These are phyloP conservation scores for Akanthomyces dipterigenus DNA, from an alignment of 2,329 filamentous ascomycete genomes.

Conservation along the genomic window DNA sequence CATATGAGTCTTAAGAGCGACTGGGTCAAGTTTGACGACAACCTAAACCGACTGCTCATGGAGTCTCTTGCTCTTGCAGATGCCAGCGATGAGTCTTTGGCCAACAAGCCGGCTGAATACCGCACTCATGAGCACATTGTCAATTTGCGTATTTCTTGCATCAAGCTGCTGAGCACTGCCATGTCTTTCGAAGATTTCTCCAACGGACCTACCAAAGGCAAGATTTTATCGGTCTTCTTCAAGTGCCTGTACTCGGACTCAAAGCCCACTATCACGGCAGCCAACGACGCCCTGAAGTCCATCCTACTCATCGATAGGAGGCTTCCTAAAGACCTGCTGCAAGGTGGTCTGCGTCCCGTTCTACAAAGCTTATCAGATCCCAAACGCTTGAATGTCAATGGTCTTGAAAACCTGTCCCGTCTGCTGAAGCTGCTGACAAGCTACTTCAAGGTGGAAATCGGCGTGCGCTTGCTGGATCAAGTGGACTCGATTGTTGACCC, in stretches of 20 bases:
- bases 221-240: slow-evolving; percentile 94
- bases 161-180: slow-evolving; percentile 85
- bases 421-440: slow-evolving; percentile 88
- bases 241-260: slow-evolving; percentile 94
- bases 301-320: slow-evolving; percentile 86
- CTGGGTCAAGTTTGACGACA: slow-evolving; percentile 87
- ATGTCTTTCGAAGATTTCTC: slow-evolving; percentile 91
- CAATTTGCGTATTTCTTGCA: slow-evolving; percentile 84
- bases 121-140: slow-evolving; percentile 94
- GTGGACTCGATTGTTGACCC: slow-evolving; percentile 85
- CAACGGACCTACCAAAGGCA: slow-evolving; percentile 57
- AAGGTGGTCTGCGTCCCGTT: slow-evolving; percentile 91
- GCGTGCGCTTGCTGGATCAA: slow-evolving; percentile 84
- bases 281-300: slow-evolving; percentile 81
- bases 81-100: slow-evolving; percentile 85
- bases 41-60: slow-evolving; percentile 81
- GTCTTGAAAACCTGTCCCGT: slow-evolving; percentile 83
- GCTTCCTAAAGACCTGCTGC: slow-evolving; percentile 87
- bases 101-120: slow-evolving; percentile 88
- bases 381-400: slow-evolving; percentile 79
- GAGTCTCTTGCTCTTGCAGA: slow-evolving; percentile 92
- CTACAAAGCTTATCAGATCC: slow-evolving; percentile 93
- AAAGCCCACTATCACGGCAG: slow-evolving; percentile 84
- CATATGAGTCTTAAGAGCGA: slow-evolving; percentile 84
- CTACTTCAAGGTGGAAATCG: slow-evolving; percentile 99